Percentiles rank a stretch among this genome's conserved stretches.
Conservation (phyloP, 805 yeast genomes). For the Starmera pachycereana region DNA sequence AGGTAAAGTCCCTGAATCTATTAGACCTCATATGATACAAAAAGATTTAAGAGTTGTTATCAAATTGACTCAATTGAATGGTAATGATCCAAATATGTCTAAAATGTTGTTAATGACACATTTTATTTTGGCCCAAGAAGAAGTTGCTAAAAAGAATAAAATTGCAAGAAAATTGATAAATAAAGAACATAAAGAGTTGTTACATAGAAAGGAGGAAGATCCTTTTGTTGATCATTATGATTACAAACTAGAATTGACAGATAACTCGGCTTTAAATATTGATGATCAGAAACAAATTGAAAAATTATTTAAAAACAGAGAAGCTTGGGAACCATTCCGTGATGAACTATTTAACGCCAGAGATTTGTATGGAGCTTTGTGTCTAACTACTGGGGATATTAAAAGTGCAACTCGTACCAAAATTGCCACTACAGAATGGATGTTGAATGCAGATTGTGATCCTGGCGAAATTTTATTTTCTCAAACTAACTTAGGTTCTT, state of each 20-base stretch:
- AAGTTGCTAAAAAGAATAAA: conserved; percentile 36
- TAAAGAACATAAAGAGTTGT: conserved; percentile 18
- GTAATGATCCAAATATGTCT: conserved; percentile 34
- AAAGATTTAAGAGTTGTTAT: conserved; percentile 62
- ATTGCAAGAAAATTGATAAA: conserved; percentile 22
- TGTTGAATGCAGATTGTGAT: conserved; percentile 62
- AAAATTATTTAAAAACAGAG: conserved; percentile 29
- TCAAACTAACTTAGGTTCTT: conserved; percentile 61
- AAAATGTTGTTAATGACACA: conserved; percentile 54
- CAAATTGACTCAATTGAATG: conserved; percentile 51
- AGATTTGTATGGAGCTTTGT: conserved; percentile 64
- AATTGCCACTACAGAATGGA: conserved; percentile 55
- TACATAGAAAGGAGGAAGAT: conserved; percentile 10
- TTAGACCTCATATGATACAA: conserved; percentile 50
- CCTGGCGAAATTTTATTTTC: conserved; percentile 55
- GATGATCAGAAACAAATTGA: conserved; percentile 22
- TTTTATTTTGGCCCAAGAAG: conserved; percentile 55
- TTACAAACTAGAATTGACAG: conserved; percentile 6
- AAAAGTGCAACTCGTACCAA: conserved; percentile 50
- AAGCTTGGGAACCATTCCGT: conserved; percentile 62
- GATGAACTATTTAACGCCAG: conserved; percentile 73
- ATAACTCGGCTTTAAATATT: conserved; percentile 10
- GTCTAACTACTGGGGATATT: conserved; percentile 59
- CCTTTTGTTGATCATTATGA: conserved; percentile 11
- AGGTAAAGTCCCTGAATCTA: conserved; percentile 19